phyloP scores from a whole-genome alignment of 768 basidiomycete species.

The Gyrodon lividus region DNA sequence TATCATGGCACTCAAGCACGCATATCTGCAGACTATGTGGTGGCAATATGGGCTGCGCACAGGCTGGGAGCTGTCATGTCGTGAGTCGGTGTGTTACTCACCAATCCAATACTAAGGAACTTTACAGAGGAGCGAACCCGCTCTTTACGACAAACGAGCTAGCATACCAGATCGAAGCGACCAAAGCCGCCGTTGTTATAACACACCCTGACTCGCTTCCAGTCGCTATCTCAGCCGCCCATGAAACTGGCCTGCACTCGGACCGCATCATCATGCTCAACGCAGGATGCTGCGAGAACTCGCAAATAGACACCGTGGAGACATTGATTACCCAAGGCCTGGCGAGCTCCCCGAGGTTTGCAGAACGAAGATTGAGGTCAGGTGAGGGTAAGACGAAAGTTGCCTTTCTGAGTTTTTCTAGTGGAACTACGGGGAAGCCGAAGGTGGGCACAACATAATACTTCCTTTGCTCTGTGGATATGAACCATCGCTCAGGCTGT shows the following conservation, averaged over 20 bases:
- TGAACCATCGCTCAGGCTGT: slow-evolving; percentile 39
- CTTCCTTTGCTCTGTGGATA: neutral
- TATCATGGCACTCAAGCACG: neutral
- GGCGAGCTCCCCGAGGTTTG: slow-evolving; percentile 35
- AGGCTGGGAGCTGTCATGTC: slow-evolving; percentile 50
- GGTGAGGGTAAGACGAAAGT: slow-evolving; percentile 65
- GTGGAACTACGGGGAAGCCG: slow-evolving; percentile 68
- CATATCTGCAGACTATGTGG: slow-evolving; percentile 41
- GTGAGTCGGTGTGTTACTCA: slow-evolving; percentile 33
- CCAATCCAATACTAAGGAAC: neutral
- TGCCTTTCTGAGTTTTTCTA: slow-evolving; percentile 66
- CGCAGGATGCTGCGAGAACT: slow-evolving; percentile 10
- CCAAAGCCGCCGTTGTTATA: slow-evolving; percentile 45
- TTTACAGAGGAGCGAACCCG: slow-evolving; percentile 55
- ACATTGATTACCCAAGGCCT: slow-evolving; percentile 47
- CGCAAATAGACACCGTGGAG: slow-evolving; percentile 36
- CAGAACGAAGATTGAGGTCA: slow-evolving; percentile 44
- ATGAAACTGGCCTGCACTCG: slow-evolving; percentile 38
- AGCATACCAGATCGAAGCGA: slow-evolving; percentile 46
- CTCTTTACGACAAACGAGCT: slow-evolving; percentile 53
- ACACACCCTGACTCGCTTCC: slow-evolving; percentile 42
- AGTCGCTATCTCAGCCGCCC: slow-evolving; percentile 44
- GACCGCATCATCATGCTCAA: slow-evolving; percentile 42
- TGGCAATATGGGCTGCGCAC: slow-evolving; percentile 52
- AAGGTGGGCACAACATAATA: slow-evolving; percentile 39